These are phyloP conservation scores for Mycena alexandri DNA, from an alignment of 768 basidiomycete genomes.

Conservation along the genomic window DNA sequence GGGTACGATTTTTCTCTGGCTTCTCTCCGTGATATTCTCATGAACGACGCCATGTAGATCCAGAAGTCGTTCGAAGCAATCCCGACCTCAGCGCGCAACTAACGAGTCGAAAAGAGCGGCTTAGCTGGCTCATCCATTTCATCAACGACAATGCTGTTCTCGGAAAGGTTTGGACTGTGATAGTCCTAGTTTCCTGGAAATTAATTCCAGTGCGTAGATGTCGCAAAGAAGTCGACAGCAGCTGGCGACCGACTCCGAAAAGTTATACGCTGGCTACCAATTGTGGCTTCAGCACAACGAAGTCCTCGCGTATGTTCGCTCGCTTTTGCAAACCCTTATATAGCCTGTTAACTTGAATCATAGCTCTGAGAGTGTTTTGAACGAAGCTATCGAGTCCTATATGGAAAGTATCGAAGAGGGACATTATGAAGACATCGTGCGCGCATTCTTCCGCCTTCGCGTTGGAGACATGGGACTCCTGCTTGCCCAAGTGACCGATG, in stretches of 20 bases:
- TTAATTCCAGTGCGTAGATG: constrained; percentile 62
- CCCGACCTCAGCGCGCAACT: constrained; percentile 88
- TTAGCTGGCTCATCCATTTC: constrained; percentile 89
- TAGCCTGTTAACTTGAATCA: neutral
- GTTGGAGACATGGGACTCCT: constrained; percentile 76
- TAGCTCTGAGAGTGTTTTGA: constrained; percentile 68
- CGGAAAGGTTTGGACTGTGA: constrained; percentile 66
- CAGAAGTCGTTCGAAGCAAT: constrained; percentile 75
- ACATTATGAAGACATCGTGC: constrained; percentile 79
- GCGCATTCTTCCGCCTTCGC: constrained; percentile 86
- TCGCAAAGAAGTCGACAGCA: constrained; percentile 83
- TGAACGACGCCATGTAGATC: constrained; percentile 54
- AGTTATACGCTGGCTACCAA: constrained; percentile 82
- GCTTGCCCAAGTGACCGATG: constrained; percentile 69
- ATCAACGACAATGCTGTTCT: constrained; percentile 90
- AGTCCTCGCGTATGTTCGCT: constrained; percentile 65
- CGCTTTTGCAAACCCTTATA: neutral
- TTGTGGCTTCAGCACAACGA: constrained; percentile 86
- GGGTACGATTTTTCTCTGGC: constrained; percentile 54
- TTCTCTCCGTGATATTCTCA: neutral
- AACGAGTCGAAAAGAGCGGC: constrained; percentile 76
- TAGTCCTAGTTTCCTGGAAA: neutral
- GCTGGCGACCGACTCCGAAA: constrained; percentile 87
- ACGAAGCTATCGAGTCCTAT: constrained; percentile 76
- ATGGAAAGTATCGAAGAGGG: constrained; percentile 71